Conservation (phyloP, 371 early-diverging fungal species). For the Mucor indicus region DNA sequence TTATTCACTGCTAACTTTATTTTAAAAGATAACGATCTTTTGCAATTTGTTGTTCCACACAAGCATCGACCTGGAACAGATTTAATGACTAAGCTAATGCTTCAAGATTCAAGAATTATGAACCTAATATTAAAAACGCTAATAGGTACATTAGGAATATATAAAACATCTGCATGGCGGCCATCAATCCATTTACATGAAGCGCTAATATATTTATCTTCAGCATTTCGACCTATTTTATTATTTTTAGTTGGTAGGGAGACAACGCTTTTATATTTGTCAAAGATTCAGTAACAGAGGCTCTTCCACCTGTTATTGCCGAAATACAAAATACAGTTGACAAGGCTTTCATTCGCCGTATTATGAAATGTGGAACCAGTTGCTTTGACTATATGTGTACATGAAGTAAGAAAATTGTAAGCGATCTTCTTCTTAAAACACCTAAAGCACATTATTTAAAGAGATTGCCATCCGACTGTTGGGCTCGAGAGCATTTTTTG, state of each 20-base stretch:
- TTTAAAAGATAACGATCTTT: neutral
- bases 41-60: conserved; percentile 4
- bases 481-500: neutral
- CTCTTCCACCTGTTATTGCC: conserved; percentile 11
- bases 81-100: conserved; percentile 3
- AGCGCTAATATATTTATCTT: conserved; percentile 13
- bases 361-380: conserved; percentile 22
- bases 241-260: too few species aligned
- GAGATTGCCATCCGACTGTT: conserved; percentile 2
- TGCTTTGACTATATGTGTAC: conserved; percentile 10
- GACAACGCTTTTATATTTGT: too few species aligned
- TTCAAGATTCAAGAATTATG: conserved; percentile 1
- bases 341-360: conserved; percentile 26
- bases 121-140: conserved; percentile 3
- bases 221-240: conserved; percentile 10
- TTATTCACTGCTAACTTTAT: too few species aligned
- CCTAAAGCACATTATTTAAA: conserved; percentile 3
- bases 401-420: conserved; percentile 1
- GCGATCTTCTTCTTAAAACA: conserved; percentile 8
- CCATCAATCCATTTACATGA: neutral
- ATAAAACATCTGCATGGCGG: too few species aligned
- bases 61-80: conserved; percentile 6
- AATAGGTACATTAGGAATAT: neutral
- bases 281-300: neutral
- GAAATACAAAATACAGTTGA: conserved; percentile 9